Evolutionary conservation across 805 yeast species (phyloP).

Genomic region (Debaryomyces hansenii): DNA sequence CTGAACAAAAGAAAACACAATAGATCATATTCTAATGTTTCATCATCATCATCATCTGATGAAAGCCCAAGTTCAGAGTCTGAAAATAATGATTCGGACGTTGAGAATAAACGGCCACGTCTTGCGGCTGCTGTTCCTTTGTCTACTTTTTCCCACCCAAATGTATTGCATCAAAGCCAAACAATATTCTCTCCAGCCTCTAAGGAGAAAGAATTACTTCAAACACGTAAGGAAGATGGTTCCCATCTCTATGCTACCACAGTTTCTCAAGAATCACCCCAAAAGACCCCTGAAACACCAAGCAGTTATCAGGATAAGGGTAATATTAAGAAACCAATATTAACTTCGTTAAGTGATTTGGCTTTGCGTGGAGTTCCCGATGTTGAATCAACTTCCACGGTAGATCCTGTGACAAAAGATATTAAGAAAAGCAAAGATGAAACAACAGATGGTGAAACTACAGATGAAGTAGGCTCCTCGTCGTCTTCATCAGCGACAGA

Average conservation of each 20-base stretch:
- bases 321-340: slow-evolving; percentile 34
- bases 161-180: background rate
- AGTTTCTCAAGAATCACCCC: background rate
- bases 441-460: slow-evolving; percentile 8
- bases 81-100: slow-evolving; percentile 11
- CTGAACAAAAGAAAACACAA: too few species aligned
- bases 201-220: background rate
- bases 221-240: background rate
- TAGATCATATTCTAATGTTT: too few species aligned
- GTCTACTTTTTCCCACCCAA: background rate
- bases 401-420: slow-evolving; percentile 24
- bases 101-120: slow-evolving; percentile 8
- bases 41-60: background rate
- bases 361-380: slow-evolving; percentile 69
- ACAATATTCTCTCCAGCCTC: background rate
- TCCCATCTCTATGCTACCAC: background rate
- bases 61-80: slow-evolving; percentile 8
- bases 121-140: slow-evolving; percentile 9
- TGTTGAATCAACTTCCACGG: slow-evolving; percentile 27
- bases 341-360: slow-evolving; percentile 55
- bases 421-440: slow-evolving; percentile 1
- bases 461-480: slow-evolving; percentile 9
- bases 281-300: background rate
- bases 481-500: slow-evolving; percentile 4
- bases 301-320: background rate